Base-by-base conservation (phyloP, 2,329 filamentous ascomycete genomes). In the Volutella citrinella region DNA sequence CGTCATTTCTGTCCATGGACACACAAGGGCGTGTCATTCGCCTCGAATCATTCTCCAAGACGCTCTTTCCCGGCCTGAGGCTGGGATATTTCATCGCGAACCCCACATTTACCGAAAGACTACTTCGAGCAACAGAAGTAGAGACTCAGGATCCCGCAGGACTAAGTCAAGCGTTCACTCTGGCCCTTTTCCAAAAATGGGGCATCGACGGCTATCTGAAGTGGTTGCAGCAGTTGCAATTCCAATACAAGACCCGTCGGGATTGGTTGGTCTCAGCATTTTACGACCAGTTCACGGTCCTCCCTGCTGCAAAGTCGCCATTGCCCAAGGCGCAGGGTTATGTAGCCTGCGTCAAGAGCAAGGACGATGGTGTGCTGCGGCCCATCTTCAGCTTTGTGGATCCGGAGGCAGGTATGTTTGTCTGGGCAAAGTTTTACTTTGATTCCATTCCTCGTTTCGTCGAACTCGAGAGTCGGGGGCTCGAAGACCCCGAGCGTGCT, bases 131-230 rank as follows among this genome's bases (percentile, higher is more conserved):
- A 13, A 52, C 43, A 5, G 51, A 58, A 34, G 71, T 78, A 16
- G 80, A 76, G 16, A 81, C 77, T 2, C 84, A 88, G 54, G 80
- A 79, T 38, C 82, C 84, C 0, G 74, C 76, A 14, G 84, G 84
- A 23, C 72, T 86, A 39, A 73, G 77, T 1, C 83, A 88, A 55
- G 54, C 50, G 2, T 45, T 56, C 15, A 38, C 41, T 0, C 36
- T 57, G 3, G 27, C 35, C 5, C 37, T 56, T 11, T 37, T 57
- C 6, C 80, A 85, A 50, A 72, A 76, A 42, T 89, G 84, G 84
- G 83, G 82, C 10, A 81, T 87, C 47, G 63, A 68, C 3, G 84
- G 84, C n/a, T 89, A 85, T 54, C 59, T 89, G 7, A 74, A 82
- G 56, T 89, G 84, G 84, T 66, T 89, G 32, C 77, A 86, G 39